These are phyloP conservation scores for Hyphopichia homilentoma DNA, from an alignment of 805 yeast species.

Conservation along the genomic window DNA sequence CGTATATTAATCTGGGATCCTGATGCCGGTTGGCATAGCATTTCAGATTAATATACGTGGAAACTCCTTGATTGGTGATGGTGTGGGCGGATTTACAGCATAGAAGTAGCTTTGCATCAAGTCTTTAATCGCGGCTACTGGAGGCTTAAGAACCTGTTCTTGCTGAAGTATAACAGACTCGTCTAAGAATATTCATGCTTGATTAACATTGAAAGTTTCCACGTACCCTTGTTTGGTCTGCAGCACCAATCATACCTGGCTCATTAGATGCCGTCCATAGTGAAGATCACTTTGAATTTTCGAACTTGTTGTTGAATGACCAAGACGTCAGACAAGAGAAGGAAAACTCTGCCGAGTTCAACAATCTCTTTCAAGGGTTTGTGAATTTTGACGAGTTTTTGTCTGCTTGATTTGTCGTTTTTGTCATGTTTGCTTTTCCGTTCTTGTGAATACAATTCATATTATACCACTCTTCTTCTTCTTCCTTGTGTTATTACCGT, in stretches of 20 bases:
- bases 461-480: too few species aligned
- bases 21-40: constrained; percentile 9
- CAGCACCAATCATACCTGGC: constrained; percentile 38
- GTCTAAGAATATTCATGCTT: constrained; percentile 5
- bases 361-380: constrained; percentile 3
- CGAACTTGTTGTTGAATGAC: constrained; percentile 7
- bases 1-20: constrained; percentile 17
- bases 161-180: too few species aligned
- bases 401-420: constrained; percentile 15
- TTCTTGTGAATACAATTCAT: too few species aligned
- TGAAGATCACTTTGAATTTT: constrained; percentile 10
- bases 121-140: too few species aligned
- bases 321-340: background rate
- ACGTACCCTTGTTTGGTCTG: constrained; percentile 25
- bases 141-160: too few species aligned
- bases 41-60: constrained; percentile 23
- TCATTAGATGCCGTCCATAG: constrained; percentile 15
- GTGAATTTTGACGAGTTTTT: constrained; percentile 28
- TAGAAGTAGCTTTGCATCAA: constrained; percentile 28
- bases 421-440: constrained; percentile 8
- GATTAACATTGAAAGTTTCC: constrained; percentile 4
- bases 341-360: background rate
- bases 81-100: constrained; percentile 22
- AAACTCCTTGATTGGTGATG: constrained; percentile 7
- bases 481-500: too few species aligned